These are phyloP conservation scores for Malassezia psittaci DNA, from an alignment of 1,284 basidiomycete species.

Conservation along the genomic window DNA sequence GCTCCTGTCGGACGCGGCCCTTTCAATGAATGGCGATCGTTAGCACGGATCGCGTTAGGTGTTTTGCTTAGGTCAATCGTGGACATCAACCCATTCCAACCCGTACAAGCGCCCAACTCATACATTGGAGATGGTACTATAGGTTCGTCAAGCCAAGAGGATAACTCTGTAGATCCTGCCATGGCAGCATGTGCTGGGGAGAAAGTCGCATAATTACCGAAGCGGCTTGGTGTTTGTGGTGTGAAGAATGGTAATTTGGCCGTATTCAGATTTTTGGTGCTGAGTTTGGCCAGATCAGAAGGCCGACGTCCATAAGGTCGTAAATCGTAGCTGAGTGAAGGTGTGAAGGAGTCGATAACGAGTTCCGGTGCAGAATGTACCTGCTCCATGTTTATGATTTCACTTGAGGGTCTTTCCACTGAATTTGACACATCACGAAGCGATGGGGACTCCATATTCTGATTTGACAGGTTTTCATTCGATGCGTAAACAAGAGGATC, in stretches of 20 bases:
- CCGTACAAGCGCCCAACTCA: slow-evolving; percentile 31
- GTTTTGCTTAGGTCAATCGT: slow-evolving; percentile 6
- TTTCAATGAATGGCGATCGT: neutral
- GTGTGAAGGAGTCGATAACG: neutral
- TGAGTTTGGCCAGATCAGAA: neutral
- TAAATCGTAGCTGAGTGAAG: neutral
- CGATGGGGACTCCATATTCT: too few species aligned
- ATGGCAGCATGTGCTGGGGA: slow-evolving; percentile 4
- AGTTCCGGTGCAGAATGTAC: neutral
- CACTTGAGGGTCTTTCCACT: neutral
- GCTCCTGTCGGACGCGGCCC: neutral
- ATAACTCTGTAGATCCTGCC: slow-evolving; percentile 23
- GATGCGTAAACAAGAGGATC: too few species aligned
- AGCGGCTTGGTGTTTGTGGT: slow-evolving; percentile 2
- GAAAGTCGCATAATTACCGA: neutral
- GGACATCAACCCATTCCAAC: slow-evolving; percentile 12
- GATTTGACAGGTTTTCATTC: too few species aligned
- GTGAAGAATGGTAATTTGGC: neutral
- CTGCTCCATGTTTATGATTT: neutral
- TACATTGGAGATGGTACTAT: slow-evolving; percentile 43
- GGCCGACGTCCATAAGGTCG: neutral
- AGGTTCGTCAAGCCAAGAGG: slow-evolving; percentile 43
- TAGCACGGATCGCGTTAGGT: neutral
- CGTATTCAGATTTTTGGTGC: neutral
- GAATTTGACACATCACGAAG: neutral